Evolutionary conservation across 352 stramenopile genomes (phyloP).

Genomic region (Blastocystis sp.): DNA sequence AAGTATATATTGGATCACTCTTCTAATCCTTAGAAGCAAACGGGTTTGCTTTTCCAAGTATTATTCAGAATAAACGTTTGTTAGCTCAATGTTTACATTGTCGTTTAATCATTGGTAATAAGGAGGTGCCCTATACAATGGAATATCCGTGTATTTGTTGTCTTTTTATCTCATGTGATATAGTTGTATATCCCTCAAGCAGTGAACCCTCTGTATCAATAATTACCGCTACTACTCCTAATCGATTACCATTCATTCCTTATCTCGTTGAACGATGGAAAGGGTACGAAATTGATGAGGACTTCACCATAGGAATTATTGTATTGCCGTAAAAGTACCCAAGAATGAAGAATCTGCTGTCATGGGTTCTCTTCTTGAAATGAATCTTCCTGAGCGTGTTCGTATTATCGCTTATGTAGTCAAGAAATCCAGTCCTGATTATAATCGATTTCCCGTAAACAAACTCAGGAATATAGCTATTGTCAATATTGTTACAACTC

Average conservation of each 20-base stretch:
- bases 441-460: slow-evolving; percentile 46
- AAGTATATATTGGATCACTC: not conserved
- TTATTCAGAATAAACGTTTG: not conserved
- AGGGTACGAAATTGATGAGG: not conserved
- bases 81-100: not conserved
- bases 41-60: not conserved
- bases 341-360: not conserved
- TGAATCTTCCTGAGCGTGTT: not conserved
- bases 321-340: not conserved
- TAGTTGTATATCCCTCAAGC: not conserved
- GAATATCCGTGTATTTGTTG: not conserved
- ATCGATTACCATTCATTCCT: slow-evolving; percentile 21
- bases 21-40: not conserved
- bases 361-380: not conserved
- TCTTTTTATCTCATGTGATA: not conserved
- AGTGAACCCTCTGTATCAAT: not conserved
- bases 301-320: not conserved
- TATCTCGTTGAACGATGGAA: slow-evolving; percentile 21
- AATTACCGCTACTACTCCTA: not conserved
- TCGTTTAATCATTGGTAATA: slow-evolving; percentile 2
- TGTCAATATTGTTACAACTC: slow-evolving; percentile 44
- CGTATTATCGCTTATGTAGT: not conserved
- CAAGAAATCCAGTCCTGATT: not conserved
- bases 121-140: not conserved
- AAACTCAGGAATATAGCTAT: slow-evolving; percentile 57